Base-by-base conservation (phyloP, 225 moss, liverwort and hornwort genomes). In the Marchantia paleacea region DNA sequence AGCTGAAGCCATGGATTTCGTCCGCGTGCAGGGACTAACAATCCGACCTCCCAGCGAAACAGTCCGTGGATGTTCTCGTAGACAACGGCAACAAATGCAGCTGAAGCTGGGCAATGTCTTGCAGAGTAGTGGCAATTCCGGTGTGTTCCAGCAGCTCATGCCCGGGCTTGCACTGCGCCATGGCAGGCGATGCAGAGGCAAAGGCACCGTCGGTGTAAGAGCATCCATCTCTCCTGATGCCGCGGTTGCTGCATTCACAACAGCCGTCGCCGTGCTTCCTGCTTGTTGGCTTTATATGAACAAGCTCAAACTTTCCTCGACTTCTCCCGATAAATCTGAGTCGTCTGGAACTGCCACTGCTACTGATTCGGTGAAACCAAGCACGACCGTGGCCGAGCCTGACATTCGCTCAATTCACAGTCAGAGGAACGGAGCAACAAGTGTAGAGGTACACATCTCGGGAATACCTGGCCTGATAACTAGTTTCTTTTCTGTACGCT, bases 1-100 rank as follows among this genome's bases (percentile, higher is more conserved):
- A 39, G 39, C 39, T 39, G 39, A 39, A 39, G 57, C 80, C 80
- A 86, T 86, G 86, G 86, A 86, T 77, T 80, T 83, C 62, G 77
- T 82, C 74, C 83, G 82, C 64, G 80, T 83, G 72, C 86, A 86
- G 80, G 83, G 80, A 73, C 80, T 86, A 72, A 80, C 83, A 74
- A 78, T 81, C 58, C 68, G 78, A 7, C 25, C 71, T 58, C 30
- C 78, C 39, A 39, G 52, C 55, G 80, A 54, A 82, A 58, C 22
- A 49, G 73, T 65, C 52, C 80, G 39, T 52, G 62, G 76, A 61
- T 73, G 80, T 52, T 26, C 52, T 28, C 65, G 58, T 74, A 63
- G 39, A 39, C 39, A 39, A 2, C 39, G 39, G 39, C 39, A 72
- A 30, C 79, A 86, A 67, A 65, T 73, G 68, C 82, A 83, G 58